Percentiles rank a stretch among this genome's conserved stretches.
phyloP scores from a whole-genome alignment of 2,329 filamentous ascomycete species.

The Fonsecaea nubica region DNA sequence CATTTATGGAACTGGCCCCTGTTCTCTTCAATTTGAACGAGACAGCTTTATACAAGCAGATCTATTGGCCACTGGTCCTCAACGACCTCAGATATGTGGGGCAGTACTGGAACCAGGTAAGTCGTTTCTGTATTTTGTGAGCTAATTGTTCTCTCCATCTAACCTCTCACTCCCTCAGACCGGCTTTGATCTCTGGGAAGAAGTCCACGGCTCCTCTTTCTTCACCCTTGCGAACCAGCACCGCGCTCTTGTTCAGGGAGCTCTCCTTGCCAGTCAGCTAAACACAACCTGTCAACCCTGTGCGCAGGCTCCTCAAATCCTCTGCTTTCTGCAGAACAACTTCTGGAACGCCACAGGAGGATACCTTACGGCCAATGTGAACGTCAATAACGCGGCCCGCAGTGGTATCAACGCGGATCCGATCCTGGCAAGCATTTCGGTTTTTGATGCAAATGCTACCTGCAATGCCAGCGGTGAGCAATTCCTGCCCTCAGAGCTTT shows the following conservation, averaged over 20 bases:
- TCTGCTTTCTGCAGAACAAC: conserved; percentile 71
- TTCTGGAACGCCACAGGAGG: conserved; percentile 69
- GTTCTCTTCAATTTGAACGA: conserved; percentile 35
- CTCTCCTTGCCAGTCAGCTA: conserved; percentile 66
- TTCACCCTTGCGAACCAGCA: conserved; percentile 75
- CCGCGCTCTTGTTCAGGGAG: conserved; percentile 66
- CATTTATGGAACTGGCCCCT: conserved; percentile 42
- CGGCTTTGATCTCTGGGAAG: conserved; percentile 46
- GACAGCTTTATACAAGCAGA: conserved; percentile 56
- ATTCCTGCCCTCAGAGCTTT: background rate
- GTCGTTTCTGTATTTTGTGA: conserved; percentile 57
- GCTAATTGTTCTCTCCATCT: background rate
- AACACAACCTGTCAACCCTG: conserved; percentile 68
- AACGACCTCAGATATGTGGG: conserved; percentile 78
- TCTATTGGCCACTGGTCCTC: conserved; percentile 74
- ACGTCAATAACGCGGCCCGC: conserved; percentile 63
- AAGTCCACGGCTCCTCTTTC: conserved; percentile 76
- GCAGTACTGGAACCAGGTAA: conserved; percentile 69
- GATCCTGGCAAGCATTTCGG: conserved; percentile 69
- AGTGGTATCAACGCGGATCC: conserved; percentile 76
- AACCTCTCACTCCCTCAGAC: conserved; percentile 10
- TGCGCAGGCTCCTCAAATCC: conserved; percentile 70
- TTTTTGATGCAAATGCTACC: conserved; percentile 68
- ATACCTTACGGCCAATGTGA: conserved; percentile 74
- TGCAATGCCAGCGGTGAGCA: conserved; percentile 67